Percentiles rank a stretch among this genome's conserved stretches.
Evolutionary conservation across 345 rosid genomes (phyloP).

Genomic region (Cardiospermum halicacabum): DNA sequence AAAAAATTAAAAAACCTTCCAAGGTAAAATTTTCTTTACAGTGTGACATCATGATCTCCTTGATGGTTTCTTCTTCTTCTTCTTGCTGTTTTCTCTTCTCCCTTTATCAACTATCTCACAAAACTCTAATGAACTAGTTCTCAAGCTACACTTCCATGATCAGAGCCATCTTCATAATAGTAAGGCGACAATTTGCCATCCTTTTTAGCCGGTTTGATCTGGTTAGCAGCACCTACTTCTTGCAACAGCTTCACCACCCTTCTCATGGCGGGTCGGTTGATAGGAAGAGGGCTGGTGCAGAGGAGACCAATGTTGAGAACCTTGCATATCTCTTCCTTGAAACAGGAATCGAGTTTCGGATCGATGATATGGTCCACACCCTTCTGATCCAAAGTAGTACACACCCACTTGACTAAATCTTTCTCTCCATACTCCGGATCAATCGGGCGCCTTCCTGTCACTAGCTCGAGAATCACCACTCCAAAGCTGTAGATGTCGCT

Average conservation of each 20-base stretch:
- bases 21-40: constrained; percentile 21
- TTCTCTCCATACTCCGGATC: constrained; percentile 91
- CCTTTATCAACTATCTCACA: constrained; percentile 10
- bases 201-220: constrained; percentile 29
- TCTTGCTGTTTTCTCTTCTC: background rate
- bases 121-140: background rate
- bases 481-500: constrained; percentile 99
- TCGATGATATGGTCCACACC: constrained; percentile 81
- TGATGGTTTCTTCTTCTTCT: background rate
- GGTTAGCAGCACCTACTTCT: constrained; percentile 54
- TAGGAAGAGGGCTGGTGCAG: constrained; percentile 84
- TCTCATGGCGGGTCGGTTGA: constrained; percentile 95
- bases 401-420: constrained; percentile 94
- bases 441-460: constrained; percentile 70
- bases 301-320: constrained; percentile 82
- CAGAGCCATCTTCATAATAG: constrained; percentile 77
- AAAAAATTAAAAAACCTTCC: too few species aligned
- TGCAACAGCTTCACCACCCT: constrained; percentile 89
- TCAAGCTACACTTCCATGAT: constrained; percentile 79
- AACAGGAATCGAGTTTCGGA: constrained; percentile 70
- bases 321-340: constrained; percentile 78
- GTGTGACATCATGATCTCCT: constrained; percentile 21
- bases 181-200: constrained; percentile 90
- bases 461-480: constrained; percentile 86
- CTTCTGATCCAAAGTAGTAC: constrained; percentile 67